Base-by-base conservation (phyloP, 345 rosid genomes). In the Moricandia moricandioides region DNA sequence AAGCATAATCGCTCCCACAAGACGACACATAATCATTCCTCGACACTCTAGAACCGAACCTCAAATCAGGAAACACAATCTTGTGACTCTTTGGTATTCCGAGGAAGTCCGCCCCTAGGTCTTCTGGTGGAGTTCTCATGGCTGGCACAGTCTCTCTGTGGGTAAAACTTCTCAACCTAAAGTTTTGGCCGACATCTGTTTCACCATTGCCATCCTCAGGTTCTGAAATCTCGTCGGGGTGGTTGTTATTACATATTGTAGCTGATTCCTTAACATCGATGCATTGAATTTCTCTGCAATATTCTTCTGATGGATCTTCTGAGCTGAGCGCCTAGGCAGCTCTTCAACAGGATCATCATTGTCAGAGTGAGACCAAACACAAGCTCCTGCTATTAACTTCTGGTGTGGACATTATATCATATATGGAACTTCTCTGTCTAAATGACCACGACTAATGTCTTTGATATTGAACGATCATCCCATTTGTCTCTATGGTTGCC, bases 251-350 rank as follows among this genome's bases (percentile, higher is more conserved):
- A 39, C 67, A 76, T 60, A 39, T 70, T 0, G 10, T 62, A 49
- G 39, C 58, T 40, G 83, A 69, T 59, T 83, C 89, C 73, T 81
- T 90, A 73, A 65, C 79, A 77, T 90, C 92, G 57, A 90, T 83
- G 79, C 97, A 90, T 47, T 83, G 88, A 78, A 90, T 96, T 81
- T 91, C 97, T 81, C 85, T 90, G 88, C 92, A 87, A 85, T 81
- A 85, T 71, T 86, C 96, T 75, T 88, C 94, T 70, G 84, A 76
- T 54, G 40, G 78, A 71, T 83, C 86, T 54, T 76, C 37, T 37
- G 43, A 37, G 43, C 83, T 18, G 82, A 71, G 59, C 61, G 76
- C 64, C 73, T 81, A 52, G 83, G 84, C 24, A 80, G 51, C 68
- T 72, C 80, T 55, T 77, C 75, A 0, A 69, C 43, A 37, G 13